Evolutionary conservation across 2,329 filamentous ascomycete species (phyloP).

Genomic region (Hansfordia pulvinata): DNA sequence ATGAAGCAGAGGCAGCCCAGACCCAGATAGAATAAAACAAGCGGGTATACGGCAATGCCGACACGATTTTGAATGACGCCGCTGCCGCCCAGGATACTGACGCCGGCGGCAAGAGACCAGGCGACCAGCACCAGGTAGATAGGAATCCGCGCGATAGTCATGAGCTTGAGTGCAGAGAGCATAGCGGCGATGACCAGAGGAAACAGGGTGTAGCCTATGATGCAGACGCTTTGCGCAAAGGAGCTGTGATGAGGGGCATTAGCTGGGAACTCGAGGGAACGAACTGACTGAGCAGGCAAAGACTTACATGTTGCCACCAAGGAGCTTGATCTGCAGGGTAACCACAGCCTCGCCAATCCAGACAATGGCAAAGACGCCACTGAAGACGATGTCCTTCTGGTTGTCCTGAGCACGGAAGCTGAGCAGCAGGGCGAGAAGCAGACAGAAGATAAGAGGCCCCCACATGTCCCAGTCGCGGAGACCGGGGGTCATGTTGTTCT

Average conservation of each 20-base stretch:
- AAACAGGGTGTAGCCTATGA: constrained; percentile 97
- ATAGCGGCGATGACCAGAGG: constrained; percentile 87
- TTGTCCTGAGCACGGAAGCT: constrained; percentile 63
- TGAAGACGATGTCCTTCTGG: constrained; percentile 84
- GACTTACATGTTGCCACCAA: constrained; percentile 92
- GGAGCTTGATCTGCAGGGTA: constrained; percentile 91
- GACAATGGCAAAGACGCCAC: constrained; percentile 89
- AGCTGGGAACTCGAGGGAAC: not conserved
- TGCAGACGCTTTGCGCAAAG: constrained; percentile 93
- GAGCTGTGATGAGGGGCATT: constrained; percentile 55
- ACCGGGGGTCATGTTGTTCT: constrained; percentile 73
- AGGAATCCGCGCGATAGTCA: constrained; percentile 72
- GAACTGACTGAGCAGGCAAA: constrained; percentile 1
- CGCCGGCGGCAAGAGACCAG: constrained; percentile 90
- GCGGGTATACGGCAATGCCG: constrained; percentile 82
- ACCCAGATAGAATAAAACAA: constrained; percentile 90
- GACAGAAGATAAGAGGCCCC: constrained; percentile 68
- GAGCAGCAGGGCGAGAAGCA: constrained; percentile 54
- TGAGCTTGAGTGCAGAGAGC: constrained; percentile 70
- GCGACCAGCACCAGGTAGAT: constrained; percentile 78
- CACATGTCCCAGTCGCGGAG: constrained; percentile 96
- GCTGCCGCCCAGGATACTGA: constrained; percentile 90
- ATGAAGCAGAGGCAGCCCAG: constrained; percentile 95
- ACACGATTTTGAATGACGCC: constrained; percentile 93
- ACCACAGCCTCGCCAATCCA: constrained; percentile 96